Evolutionary conservation across 176 grass and related monocot genomes (phyloP).

Genomic region (Avena atlantica): DNA sequence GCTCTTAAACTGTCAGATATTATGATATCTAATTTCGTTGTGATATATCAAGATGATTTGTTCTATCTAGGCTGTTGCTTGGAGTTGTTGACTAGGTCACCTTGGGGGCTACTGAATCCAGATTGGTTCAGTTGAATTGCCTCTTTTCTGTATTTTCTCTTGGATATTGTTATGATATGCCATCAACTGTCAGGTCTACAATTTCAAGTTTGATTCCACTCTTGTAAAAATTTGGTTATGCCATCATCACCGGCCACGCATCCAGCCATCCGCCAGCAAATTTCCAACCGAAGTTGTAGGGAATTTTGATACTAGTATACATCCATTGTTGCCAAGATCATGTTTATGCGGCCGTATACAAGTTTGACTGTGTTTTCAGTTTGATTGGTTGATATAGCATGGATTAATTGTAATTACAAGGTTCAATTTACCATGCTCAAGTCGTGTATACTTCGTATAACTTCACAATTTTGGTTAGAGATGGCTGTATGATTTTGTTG

Average conservation of each 20-base stretch:
- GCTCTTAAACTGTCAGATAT: background rate
- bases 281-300: background rate
- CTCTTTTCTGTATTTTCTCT: background rate
- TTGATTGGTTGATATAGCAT: conserved; percentile 1
- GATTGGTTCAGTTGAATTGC: background rate
- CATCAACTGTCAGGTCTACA: background rate
- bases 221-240: conserved; percentile 3
- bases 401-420: background rate
- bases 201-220: background rate
- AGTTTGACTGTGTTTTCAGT: background rate
- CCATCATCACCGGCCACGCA: background rate
- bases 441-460: conserved; percentile 1
- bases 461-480: conserved; percentile 9
- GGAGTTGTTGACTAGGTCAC: conserved; percentile 22
- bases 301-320: background rate
- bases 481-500: background rate
- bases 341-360: background rate
- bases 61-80: conserved; percentile 14
- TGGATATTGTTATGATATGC: conserved; percentile 15
- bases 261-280: background rate
- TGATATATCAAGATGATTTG: conserved; percentile 21
- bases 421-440: conserved; percentile 28
- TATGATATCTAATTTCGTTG: conserved; percentile 11
- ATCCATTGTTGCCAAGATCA: background rate
- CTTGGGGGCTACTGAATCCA: conserved; percentile 20